Evolutionary conservation across 2,329 filamentous ascomycete species (phyloP), one percentile per base, ranked within the genome.

Genomic region (Neofusicoccum laricinum): DNA sequence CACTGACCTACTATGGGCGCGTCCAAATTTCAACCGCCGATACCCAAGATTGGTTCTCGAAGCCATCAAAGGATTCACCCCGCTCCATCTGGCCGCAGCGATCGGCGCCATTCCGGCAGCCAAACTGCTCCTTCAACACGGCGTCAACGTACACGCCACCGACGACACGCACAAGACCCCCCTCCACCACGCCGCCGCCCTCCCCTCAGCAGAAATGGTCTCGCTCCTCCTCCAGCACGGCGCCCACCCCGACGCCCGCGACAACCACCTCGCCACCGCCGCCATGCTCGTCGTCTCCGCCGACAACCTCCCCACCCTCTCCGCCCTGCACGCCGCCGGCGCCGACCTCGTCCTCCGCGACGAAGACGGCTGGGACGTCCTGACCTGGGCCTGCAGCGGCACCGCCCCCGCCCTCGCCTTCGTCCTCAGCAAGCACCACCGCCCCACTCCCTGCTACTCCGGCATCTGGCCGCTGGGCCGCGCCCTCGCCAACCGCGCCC

Each of bases 121-220:
- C 2, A 21, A 25, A 7, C n/a, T 55, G 0, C 34, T 55, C 0
- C 4, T 55, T 0, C 10, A 55, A 6, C 12, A 17, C 17, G 51
- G 51, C 2, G 51, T 32, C 1, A 8, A 7, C 1, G 10, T 36
- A 0, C 14, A 55, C 7, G 3, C 6, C 3, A 3, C 11, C 3
- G 19, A 6, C 10, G 8, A 19, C 1, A 1, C 2, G 3, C 10
- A 17, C 30, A 11, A 2, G 4, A 46, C 49, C n/a, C 49, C 49
- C 0, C 14, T 55, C 14, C 17, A 40, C 11, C 36, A 41, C n/a
- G 32, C 34, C 8, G 14, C 19, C 14, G 2, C 1, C 0, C 0
- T 3, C 6, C 1, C 7, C 0, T 34, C 10, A 2, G 3, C 7
- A 2, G 32, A 14, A 2, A 2, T 34, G n/a, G 6, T 10, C 4